These are phyloP conservation scores for Oryza brachyantha DNA, from an alignment of 176 grass and related monocot genomes.

Conservation along the genomic window DNA sequence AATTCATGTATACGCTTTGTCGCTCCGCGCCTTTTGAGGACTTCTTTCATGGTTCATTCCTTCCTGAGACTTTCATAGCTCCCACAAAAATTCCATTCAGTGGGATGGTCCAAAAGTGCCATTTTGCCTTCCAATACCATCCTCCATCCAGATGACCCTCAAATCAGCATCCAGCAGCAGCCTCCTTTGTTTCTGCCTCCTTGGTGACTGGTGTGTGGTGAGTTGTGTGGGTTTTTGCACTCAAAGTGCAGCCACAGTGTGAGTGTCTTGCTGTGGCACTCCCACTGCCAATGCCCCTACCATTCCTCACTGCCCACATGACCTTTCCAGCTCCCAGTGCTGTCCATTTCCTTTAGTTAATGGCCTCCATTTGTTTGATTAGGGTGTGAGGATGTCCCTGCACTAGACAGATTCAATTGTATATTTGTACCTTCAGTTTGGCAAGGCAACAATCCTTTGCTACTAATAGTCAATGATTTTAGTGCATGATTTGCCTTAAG, in stretches of 20 bases:
- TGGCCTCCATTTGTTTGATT: slow-evolving; percentile 34
- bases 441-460: not conserved
- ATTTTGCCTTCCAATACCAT: not conserved
- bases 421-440: not conserved
- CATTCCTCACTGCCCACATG: slow-evolving; percentile 35
- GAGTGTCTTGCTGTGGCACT: not conserved
- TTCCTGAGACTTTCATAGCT: not conserved
- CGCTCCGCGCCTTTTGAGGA: not conserved
- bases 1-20: not conserved
- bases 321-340: slow-evolving; percentile 39
- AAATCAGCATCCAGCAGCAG: no score
- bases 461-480: not conserved
- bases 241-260: slow-evolving; percentile 5
- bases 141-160: not conserved
- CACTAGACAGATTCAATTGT: slow-evolving; percentile 14
- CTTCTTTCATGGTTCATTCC: not conserved
- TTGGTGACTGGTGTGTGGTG: slow-evolving; percentile 18
- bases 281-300: slow-evolving; percentile 13
- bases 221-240: slow-evolving; percentile 28
- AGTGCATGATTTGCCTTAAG: slow-evolving; percentile 13
- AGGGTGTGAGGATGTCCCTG: slow-evolving; percentile 23
- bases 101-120: slow-evolving; percentile 2
- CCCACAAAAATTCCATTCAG: not conserved
- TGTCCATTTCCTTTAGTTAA: slow-evolving; percentile 28
- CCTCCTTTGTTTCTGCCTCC: slow-evolving; percentile 5